These are phyloP conservation scores for Medicago truncatula DNA, from an alignment of 306 rosid genomes.

Conservation along the genomic window MtrunA17r5.0-ANR NC_053048.1:53508501-53509000, in stretches of 20 bases:
- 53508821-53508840: conserved; percentile 44
- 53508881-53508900: conserved; percentile 47
- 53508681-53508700: not conserved
- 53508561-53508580: too few relatives aligned
- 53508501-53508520: too few relatives aligned
- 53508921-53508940: conserved; percentile 45
- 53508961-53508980: conserved; percentile 36
- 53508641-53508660: too few relatives aligned
- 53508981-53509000: conserved; percentile 50
- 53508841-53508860: conserved; percentile 33
- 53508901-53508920: conserved; percentile 52
- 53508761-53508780: not conserved
- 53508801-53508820: conserved; percentile 15
- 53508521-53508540: too few relatives aligned
- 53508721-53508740: not conserved
- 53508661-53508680: too few relatives aligned
- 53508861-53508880: conserved; percentile 52
- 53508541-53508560: too few relatives aligned
- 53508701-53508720: not conserved
- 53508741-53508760: not conserved
- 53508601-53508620: too few relatives aligned
- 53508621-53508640: too few relatives aligned
- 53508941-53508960: conserved; percentile 32
- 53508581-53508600: too few relatives aligned
- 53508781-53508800: not conserved